Base-by-base conservation (phyloP, 352 stramenopile species). In the Globisporangium nodosum region DNA sequence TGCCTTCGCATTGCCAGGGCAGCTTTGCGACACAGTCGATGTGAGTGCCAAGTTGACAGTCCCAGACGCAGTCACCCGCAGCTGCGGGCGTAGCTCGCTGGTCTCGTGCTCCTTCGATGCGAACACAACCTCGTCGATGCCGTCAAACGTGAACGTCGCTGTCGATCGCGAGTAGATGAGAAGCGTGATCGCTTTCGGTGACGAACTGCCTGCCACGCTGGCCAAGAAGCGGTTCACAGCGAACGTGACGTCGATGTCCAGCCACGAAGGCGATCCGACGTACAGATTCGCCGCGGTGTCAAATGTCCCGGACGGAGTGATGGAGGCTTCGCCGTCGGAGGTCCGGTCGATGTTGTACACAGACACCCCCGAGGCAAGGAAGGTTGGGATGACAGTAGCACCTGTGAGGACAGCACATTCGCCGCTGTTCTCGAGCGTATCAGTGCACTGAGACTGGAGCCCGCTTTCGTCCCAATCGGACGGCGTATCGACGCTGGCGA, bases 191-290 rank as follows among this genome's bases (percentile, higher is more conserved):
- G 58, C 65, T 64, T 61, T 66, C 54, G 59, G 5, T 40, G 50
- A 40, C 35, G 57, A 57, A 71, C 54, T 50, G 37, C 30, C 57
- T 21, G 47, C 18, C 18, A 61, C 49, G 35, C 65, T 49, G 2
- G 74, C 61, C 30, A 86, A 56, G 30, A 85, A 76, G 13, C 60
- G 56, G 60, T 91, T 91, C 5, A 85, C 20, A 7, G 77, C 71
- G n/a, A 67, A 51, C 11, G 81, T 91, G 24, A 91, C 72, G 47
- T 91, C 81, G 47, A 91, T 76, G 30, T 87, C 73, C 27, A 91
- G 33, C 81, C 81, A 89, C 0, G 75, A 75, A 20, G 68, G 65
- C 0, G 67, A 65, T 15, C 59, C 46, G 5, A 70, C 49, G 47
- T 80, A 84, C 27, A 40, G n/a, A 56, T 88, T 87, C 3, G 55